Conservation (phyloP, 148 eudicot genomes). For the Vaccinium darrowii region DNA sequence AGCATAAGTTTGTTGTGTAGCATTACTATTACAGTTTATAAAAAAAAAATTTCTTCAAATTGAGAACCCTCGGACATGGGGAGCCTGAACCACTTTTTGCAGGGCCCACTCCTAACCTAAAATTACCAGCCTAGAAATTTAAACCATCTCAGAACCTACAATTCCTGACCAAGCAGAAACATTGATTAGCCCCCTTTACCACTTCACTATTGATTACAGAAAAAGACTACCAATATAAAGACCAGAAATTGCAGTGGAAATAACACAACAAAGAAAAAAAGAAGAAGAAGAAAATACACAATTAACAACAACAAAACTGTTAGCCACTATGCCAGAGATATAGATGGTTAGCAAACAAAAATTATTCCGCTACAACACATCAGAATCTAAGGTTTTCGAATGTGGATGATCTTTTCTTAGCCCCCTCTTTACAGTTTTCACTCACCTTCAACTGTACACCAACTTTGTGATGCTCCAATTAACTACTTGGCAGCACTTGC, state of each 20-base stretch:
- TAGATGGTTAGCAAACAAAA: background rate
- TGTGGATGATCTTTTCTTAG: background rate
- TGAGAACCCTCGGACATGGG: background rate
- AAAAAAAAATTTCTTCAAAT: background rate
- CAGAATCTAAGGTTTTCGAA: background rate
- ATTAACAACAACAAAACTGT: background rate
- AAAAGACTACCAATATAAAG: background rate
- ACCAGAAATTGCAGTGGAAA: background rate
- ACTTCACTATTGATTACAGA: background rate
- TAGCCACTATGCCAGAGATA: background rate
- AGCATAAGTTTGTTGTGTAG: background rate
- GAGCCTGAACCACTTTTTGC: background rate
- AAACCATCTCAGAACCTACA: background rate
- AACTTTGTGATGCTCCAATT: background rate
- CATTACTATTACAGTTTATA: background rate
- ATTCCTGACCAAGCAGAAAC: background rate
- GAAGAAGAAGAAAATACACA: background rate
- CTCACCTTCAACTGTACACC: background rate
- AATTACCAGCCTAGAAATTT: background rate
- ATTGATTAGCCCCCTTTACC: background rate
- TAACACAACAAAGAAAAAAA: background rate
- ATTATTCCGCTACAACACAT: background rate
- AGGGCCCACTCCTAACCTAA: background rate
- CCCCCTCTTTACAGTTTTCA: background rate
- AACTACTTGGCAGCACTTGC: background rate